Evolutionary conservation across 345 rosid species (phyloP).

Genomic region (Nephelium lappaceum): DNA sequence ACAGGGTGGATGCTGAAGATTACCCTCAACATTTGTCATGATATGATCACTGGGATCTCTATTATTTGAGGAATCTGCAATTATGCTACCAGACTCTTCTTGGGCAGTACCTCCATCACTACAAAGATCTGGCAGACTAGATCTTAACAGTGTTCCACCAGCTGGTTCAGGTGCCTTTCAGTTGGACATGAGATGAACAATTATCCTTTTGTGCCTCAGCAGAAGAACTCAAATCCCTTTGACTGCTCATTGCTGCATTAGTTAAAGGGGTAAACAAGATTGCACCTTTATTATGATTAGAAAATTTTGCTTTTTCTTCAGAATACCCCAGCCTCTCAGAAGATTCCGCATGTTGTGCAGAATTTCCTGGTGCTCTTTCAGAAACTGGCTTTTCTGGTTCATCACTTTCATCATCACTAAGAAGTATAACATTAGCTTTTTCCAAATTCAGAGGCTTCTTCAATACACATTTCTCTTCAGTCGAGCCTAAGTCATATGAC

Average conservation of each 20-base stretch:
- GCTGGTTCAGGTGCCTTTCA: conserved; percentile 35
- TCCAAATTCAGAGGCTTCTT: conserved; percentile 37
- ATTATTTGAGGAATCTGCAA: conserved; percentile 35
- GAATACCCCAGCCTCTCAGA: conserved; percentile 40
- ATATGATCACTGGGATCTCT: conserved; percentile 29
- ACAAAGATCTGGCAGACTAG: conserved; percentile 33
- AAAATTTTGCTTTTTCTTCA: conserved; percentile 28
- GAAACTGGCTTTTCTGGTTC: conserved; percentile 47
- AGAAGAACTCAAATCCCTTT: conserved; percentile 34
- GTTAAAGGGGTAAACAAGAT: conserved; percentile 22
- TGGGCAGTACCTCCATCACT: conserved; percentile 28
- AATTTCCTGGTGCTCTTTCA: conserved; percentile 33
- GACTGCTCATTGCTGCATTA: conserved; percentile 29
- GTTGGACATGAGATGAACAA: conserved; percentile 34
- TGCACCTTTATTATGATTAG: conserved; percentile 26
- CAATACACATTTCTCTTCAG: conserved; percentile 33
- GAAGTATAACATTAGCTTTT: conserved; percentile 55
- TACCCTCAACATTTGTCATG: conserved; percentile 29
- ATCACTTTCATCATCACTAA: conserved; percentile 82
- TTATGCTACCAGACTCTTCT: conserved; percentile 35
- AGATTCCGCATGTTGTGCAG: conserved; percentile 24
- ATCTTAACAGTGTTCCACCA: conserved; percentile 35
- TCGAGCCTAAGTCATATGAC: conserved; percentile 27
- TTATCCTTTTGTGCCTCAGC: conserved; percentile 35
- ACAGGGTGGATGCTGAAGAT: conserved; percentile 24